These are phyloP conservation scores for Globisporangium ultimum DNA, from an alignment of 352 stramenopile genomes.

Conservation along the genomic window DNA sequence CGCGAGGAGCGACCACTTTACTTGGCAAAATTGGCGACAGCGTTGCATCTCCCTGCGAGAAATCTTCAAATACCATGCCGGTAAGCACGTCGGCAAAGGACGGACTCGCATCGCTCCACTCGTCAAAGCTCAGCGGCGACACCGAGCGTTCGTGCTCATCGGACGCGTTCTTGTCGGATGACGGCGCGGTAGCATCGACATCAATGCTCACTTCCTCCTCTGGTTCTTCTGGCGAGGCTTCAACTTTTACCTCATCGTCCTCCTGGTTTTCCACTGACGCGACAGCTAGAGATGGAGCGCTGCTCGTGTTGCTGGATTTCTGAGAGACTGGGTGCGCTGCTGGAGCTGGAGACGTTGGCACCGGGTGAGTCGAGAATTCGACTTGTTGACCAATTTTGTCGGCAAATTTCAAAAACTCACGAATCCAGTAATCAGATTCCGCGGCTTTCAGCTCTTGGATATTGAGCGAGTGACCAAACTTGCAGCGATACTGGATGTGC, in stretches of 20 bases:
- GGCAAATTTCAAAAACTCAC: constrained; percentile 65
- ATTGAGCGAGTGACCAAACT: constrained; percentile 50
- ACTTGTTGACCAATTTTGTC: constrained; percentile 58
- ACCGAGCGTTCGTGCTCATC: constrained; percentile 19
- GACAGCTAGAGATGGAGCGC: background rate
- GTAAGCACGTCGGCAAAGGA: constrained; percentile 43
- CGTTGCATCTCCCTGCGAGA: constrained; percentile 32
- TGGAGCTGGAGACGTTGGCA: constrained; percentile 16
- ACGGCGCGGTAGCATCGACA: constrained; percentile 16
- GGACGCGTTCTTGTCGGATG: constrained; percentile 22
- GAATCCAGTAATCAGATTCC: constrained; percentile 73
- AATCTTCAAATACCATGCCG: constrained; percentile 36
- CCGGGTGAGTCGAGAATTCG: constrained; percentile 23
- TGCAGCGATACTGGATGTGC: constrained; percentile 75
- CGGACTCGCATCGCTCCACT: constrained; percentile 45
- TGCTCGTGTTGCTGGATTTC: background rate
- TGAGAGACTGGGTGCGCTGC: background rate
- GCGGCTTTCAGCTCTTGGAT: constrained; percentile 63
- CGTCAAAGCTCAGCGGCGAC: constrained; percentile 59
- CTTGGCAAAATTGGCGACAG: constrained; percentile 14
- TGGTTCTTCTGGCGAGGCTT: background rate
- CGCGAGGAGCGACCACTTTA: constrained; percentile 1
- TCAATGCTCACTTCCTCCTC: background rate
- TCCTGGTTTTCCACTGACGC: background rate
- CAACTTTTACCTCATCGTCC: constrained; percentile 2